Conservation (phyloP, 768 basidiomycete genomes). For the Lactifluus pinguis region DNA sequence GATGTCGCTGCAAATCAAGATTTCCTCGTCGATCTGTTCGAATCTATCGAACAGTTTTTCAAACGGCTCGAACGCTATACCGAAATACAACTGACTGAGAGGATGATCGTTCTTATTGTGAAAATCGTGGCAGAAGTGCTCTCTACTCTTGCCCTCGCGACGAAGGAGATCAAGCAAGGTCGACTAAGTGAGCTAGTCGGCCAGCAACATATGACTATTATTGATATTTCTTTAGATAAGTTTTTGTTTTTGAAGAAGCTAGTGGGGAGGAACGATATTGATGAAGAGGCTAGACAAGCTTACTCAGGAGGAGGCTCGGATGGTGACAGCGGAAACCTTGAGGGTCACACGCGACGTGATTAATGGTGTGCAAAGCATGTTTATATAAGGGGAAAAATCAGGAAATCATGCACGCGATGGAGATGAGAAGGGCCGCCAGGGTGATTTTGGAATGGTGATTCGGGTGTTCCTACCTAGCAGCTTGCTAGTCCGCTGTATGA, state of each 20-base stretch:
- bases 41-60: neutral
- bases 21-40: neutral
- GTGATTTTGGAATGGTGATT: no score
- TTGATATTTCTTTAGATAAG: neutral
- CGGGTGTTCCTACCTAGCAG: no score
- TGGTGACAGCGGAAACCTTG: no score
- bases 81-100: neutral
- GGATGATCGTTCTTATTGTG: neutral
- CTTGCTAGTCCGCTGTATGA: no score
- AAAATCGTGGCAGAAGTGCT: neutral
- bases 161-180: neutral
- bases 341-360: no score
- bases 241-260: neutral
- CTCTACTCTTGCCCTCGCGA: neutral
- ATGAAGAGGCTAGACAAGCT: neutral
- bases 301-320: neutral
- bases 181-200: neutral
- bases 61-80: neutral
- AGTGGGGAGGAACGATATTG: neutral
- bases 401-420: no score
- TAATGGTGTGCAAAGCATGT: no score
- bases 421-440: no score
- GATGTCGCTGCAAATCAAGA: neutral
- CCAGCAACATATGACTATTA: no score
- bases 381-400: no score